Percentiles rank a stretch among this genome's conserved stretches.
Evolutionary conservation across 1,284 basidiomycete genomes (phyloP).

Genomic region (Sanguinoderma infundibulare): DNA sequence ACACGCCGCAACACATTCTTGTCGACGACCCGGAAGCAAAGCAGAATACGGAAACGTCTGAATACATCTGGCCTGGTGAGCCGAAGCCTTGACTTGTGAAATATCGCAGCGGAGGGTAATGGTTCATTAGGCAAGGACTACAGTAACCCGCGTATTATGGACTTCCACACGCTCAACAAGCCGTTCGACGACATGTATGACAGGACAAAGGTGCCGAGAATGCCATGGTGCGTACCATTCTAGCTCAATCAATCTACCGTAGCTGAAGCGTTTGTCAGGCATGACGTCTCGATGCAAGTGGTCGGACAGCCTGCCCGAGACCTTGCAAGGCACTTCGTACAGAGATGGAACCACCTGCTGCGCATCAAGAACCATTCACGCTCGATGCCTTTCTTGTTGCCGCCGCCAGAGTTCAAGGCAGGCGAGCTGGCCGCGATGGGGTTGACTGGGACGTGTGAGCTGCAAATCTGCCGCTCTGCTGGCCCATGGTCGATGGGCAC

Average conservation of each 20-base stretch:
- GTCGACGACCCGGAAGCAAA: conserved; percentile 80
- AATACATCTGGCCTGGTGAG: conserved; percentile 85
- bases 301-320: conserved; percentile 97
- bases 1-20: conserved; percentile 93
- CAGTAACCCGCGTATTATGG: conserved; percentile 87
- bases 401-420: conserved; percentile 91
- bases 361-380: conserved; percentile 95
- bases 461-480: conserved; percentile 95
- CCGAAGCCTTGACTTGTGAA: not conserved
- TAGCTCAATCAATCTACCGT: not conserved
- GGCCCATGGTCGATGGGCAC: conserved; percentile 98
- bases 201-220: conserved; percentile 85
- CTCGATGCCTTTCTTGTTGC: conserved; percentile 93
- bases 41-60: conserved; percentile 57
- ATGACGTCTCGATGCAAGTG: conserved; percentile 95
- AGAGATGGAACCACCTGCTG: conserved; percentile 92
- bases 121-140: conserved; percentile 81
- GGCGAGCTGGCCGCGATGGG: conserved; percentile 83
- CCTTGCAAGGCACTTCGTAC: conserved; percentile 93
- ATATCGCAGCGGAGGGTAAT: not conserved
- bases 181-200: conserved; percentile 97
- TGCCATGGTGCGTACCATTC: conserved; percentile 82
- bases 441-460: conserved; percentile 94
- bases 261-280: conserved; percentile 54
- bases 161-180: conserved; percentile 90